These are phyloP conservation scores for Larix kaempferi DNA, from an alignment of 75 land plant species.

Conservation along the genomic window DNA sequence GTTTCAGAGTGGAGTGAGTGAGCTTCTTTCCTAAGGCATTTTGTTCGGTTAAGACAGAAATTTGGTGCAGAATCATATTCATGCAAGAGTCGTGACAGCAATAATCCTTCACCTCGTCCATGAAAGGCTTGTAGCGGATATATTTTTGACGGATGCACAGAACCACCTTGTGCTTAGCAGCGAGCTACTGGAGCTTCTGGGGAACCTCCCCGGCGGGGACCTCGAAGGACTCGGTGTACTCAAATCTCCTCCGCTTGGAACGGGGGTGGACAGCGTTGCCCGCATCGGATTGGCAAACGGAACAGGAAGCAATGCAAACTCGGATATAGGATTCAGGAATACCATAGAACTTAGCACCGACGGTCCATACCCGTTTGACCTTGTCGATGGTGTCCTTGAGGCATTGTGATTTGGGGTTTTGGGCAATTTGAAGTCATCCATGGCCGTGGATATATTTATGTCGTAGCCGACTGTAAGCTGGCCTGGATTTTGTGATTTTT, in stretches of 20 bases:
- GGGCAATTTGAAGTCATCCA: too few species aligned
- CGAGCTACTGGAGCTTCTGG: conserved; percentile 24
- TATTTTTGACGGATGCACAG: conserved; percentile 33
- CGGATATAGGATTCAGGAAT: conserved; percentile 28
- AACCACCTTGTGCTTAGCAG: conserved; percentile 28
- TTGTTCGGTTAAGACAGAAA: too few species aligned
- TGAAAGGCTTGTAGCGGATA: conserved; percentile 29
- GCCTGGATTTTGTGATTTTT: too few species aligned
- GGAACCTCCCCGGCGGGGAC: conserved; percentile 27
- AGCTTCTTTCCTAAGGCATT: too few species aligned
- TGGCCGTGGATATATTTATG: too few species aligned
- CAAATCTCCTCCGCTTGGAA: conserved; percentile 27
- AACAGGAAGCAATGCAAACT: conserved; percentile 19
- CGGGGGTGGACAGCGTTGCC: not conserved
- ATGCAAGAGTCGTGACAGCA: too few species aligned
- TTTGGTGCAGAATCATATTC: too few species aligned
- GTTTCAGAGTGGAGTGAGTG: too few species aligned
- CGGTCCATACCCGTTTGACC: conserved; percentile 33
- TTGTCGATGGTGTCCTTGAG: conserved; percentile 29
- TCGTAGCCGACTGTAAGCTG: too few species aligned
- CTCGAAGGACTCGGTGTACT: conserved; percentile 29
- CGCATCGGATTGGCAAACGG: conserved; percentile 12
- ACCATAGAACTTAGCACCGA: conserved; percentile 32
- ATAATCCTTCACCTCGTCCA: conserved; percentile 37
- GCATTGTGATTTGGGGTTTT: too few species aligned